Evolutionary conservation across 75 land plant species (phyloP), one percentile per base, ranked within the genome.

Genomic region (Ceratopteris richardii): DNA sequence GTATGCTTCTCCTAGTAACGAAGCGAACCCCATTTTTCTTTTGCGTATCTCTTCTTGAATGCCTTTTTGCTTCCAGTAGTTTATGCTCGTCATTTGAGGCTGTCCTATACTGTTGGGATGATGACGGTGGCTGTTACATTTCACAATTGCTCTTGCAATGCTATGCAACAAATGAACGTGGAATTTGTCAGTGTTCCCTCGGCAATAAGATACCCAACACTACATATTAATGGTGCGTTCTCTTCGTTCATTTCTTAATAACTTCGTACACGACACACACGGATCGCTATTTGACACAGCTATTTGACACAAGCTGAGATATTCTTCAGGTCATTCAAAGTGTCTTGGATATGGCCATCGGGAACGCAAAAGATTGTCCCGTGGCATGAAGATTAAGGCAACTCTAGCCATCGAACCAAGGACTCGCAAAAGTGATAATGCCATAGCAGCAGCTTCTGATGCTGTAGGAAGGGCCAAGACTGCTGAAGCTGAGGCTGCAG

Each of bases 401-500:
- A 46, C 14, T 2, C 17, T 46, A 31, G 54, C 25, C 0, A 54
- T 59, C 11, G 31, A 60, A 19, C 25, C 51, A 19, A 30, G 29
- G 16, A 23, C 23, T 6, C 22, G 54, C 27, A 61, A 53, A 50
- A 55, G 62, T 30, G 54, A 51, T 42, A 62, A 67, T 33, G 62
- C 69, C 13, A 59, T 14, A 46, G 50, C 50, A 3, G 22, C 22
- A 46, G 50, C 50, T 18, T 18, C 50, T 46, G 50, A 46, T 2
- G 50, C 50, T 5, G 18, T 46, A 46, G 50, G 13, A n/a, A 5
- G 50, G 17, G 31, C 31, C 27, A 59, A 57, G 24, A 66, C 60
- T 12, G 24, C 67, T 6, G 37, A 33, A 13, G 29, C 57, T 13
- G 18, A 18, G 17, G 62, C 72, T 21, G 70, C 76, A 33, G 59